These are phyloP conservation scores for Podosphaera aphanis DNA, from an alignment of 2,329 filamentous ascomycete genomes.

Conservation along the genomic window DNA sequence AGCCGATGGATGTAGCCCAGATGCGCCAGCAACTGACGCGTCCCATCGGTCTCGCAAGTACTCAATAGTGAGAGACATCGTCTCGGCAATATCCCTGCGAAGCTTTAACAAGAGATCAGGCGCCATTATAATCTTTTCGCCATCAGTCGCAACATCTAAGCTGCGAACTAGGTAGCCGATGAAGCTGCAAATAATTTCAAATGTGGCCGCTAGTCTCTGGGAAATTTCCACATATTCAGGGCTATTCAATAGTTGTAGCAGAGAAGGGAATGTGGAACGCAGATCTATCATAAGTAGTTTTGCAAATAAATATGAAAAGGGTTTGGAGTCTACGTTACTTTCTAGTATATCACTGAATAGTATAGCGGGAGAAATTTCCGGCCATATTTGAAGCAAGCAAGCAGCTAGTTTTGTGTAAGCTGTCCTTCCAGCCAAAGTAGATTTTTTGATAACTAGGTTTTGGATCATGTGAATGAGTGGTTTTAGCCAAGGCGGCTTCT, in stretches of 20 bases:
- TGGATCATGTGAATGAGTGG: constrained; percentile 25
- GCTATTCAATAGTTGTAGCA: constrained; percentile 33
- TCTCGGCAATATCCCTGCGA: constrained; percentile 35
- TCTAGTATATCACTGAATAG: constrained; percentile 26
- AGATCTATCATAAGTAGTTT: constrained; percentile 44
- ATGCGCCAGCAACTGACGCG: constrained; percentile 35
- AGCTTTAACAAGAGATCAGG: constrained; percentile 38
- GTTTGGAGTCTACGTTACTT: constrained; percentile 19
- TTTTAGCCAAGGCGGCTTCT: constrained; percentile 29
- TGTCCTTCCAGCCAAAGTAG: constrained; percentile 28
- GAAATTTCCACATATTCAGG: constrained; percentile 26
- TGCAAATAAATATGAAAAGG: constrained; percentile 37
- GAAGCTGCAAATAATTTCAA: constrained; percentile 36
- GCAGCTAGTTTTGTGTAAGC: constrained; percentile 36
- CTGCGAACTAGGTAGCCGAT: constrained; percentile 31
- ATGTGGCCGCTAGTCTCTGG: constrained; percentile 32
- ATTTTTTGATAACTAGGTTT: constrained; percentile 28
- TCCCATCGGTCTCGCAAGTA: constrained; percentile 50
- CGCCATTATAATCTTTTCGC: constrained; percentile 22
- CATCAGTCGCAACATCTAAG: constrained; percentile 22
- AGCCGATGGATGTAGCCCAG: constrained; percentile 35
- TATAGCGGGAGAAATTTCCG: constrained; percentile 20
- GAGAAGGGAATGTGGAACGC: constrained; percentile 34
- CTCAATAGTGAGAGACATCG: constrained; percentile 37
- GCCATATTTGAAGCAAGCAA: constrained; percentile 32